phyloP scores from a whole-genome alignment of 2,329 filamentous ascomycete species.

The Penicillium sp. region DNA sequence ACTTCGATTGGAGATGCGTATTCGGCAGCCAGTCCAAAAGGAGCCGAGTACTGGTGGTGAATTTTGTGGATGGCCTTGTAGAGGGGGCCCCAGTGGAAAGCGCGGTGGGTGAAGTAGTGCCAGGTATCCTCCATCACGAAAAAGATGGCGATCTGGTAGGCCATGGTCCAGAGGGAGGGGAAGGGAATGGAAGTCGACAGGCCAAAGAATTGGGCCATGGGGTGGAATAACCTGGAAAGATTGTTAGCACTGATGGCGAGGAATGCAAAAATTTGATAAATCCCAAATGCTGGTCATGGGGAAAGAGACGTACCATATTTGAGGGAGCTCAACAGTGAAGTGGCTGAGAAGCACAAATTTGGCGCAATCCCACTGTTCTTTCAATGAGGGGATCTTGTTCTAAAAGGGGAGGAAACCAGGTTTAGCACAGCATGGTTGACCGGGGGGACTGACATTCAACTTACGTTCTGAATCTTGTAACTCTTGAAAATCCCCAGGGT shows the following conservation, averaged over 20 bases:
- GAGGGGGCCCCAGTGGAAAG: constrained; percentile 87
- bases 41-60: constrained; percentile 97
- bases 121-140: constrained; percentile 95
- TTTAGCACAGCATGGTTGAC: too few relatives aligned
- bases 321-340: constrained; percentile 95
- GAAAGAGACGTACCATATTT: too few relatives aligned
- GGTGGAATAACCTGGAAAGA: constrained; percentile 75
- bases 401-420: too few relatives aligned
- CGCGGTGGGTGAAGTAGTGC: constrained; percentile 97
- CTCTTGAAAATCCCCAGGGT: constrained; percentile 11
- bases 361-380: constrained; percentile 93
- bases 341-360: constrained; percentile 88
- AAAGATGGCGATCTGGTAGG: constrained; percentile 85
- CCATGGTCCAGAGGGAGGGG: constrained; percentile 79
- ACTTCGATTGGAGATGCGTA: constrained; percentile 97
- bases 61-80: constrained; percentile 99
- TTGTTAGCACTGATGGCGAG: too few relatives aligned
- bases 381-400: constrained; percentile 83
- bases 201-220: constrained; percentile 86
- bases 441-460: too few relatives aligned
- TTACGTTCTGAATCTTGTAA: constrained; percentile 16
- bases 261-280: too few relatives aligned
- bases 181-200: constrained; percentile 87
- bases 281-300: too few relatives aligned
- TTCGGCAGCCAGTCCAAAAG: constrained; percentile 92